Percentiles rank a stretch among this genome's conserved stretches.
Conservation (phyloP, 306 rosid genomes). For the Castanea mollissima region DNA sequence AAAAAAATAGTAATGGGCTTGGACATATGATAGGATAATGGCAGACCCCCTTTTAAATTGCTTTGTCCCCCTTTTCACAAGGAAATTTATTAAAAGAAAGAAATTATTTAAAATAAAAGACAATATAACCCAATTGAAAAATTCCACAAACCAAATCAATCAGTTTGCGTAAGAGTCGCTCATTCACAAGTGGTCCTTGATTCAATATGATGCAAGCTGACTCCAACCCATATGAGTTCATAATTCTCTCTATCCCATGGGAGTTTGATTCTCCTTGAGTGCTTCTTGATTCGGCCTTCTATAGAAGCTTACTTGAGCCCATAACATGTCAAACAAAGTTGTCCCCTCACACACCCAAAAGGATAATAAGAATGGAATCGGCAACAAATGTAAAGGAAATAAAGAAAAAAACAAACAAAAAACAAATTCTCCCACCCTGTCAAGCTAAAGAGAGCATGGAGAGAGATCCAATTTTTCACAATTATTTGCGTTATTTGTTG, state of each 20-base stretch:
- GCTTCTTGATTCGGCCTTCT: constrained; percentile 30
- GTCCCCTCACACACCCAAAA: constrained; percentile 14
- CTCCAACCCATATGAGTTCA: constrained; percentile 10
- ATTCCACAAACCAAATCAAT: not conserved
- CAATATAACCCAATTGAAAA: not conserved
- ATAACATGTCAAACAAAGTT: not conserved
- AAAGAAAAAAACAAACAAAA: not conserved
- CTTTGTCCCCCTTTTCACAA: not conserved
- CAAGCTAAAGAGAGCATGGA: constrained; percentile 17
- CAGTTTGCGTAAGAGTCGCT: not conserved
- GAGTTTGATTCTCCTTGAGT: constrained; percentile 26
- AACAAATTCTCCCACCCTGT: constrained; percentile 10
- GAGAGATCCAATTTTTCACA: not conserved
- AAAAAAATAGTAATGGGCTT: not conserved
- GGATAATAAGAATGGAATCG: not conserved
- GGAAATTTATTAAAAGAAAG: not conserved
- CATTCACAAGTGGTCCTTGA: constrained; percentile 2
- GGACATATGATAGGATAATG: not conserved
- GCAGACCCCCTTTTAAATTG: not conserved
- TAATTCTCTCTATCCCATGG: constrained; percentile 1
- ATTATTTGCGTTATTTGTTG: too few relatives aligned
- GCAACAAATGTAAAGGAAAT: constrained; percentile 2
- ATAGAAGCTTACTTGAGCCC: constrained; percentile 5
- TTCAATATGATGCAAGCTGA: not conserved
- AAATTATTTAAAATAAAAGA: not conserved